Evolutionary conservation across 768 basidiomycete species (phyloP).

Genomic region (Lepiota venenata): DNA sequence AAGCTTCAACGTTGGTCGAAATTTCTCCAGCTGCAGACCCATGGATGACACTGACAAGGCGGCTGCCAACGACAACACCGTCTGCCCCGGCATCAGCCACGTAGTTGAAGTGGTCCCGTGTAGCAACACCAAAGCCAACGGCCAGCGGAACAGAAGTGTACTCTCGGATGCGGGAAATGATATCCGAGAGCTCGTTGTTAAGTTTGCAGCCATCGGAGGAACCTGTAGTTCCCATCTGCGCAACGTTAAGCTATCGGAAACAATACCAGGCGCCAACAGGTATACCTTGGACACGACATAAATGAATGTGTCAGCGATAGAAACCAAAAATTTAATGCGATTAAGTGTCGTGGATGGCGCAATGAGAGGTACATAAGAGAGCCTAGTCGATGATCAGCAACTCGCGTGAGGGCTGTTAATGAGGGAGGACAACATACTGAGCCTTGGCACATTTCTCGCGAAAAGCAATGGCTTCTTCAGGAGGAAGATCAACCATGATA

Average conservation of each 20-base stretch:
- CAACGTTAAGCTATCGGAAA: slow-evolving; percentile 11
- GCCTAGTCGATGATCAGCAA: slow-evolving; percentile 36
- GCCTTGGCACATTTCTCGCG: slow-evolving; percentile 80
- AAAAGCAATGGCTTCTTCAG: slow-evolving; percentile 92
- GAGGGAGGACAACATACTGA: slow-evolving; percentile 52
- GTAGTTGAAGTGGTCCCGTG: slow-evolving; percentile 80
- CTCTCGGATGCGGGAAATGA: slow-evolving; percentile 79
- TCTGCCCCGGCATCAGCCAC: slow-evolving; percentile 90
- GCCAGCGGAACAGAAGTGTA: slow-evolving; percentile 82
- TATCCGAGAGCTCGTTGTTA: slow-evolving; percentile 75
- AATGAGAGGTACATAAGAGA: slow-evolving; percentile 94
- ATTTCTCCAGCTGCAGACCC: slow-evolving; percentile 46
- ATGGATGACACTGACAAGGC: slow-evolving; percentile 79
- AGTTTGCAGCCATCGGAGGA: slow-evolving; percentile 73
- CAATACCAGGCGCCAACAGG: slow-evolving; percentile 9
- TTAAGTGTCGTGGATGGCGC: slow-evolving; percentile 89
- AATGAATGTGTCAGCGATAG: slow-evolving; percentile 96
- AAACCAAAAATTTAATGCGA: slow-evolving; percentile 86
- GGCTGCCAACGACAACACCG: slow-evolving; percentile 91
- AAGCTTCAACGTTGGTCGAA: slow-evolving; percentile 58
- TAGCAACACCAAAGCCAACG: slow-evolving; percentile 96
- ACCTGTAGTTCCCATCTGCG: slow-evolving; percentile 94
- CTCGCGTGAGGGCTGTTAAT: background rate
- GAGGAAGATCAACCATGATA: slow-evolving; percentile 96
- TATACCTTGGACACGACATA: slow-evolving; percentile 95